phyloP scores from a whole-genome alignment of 257 asterid genomes.

The Cinchona pubescens region DNA sequence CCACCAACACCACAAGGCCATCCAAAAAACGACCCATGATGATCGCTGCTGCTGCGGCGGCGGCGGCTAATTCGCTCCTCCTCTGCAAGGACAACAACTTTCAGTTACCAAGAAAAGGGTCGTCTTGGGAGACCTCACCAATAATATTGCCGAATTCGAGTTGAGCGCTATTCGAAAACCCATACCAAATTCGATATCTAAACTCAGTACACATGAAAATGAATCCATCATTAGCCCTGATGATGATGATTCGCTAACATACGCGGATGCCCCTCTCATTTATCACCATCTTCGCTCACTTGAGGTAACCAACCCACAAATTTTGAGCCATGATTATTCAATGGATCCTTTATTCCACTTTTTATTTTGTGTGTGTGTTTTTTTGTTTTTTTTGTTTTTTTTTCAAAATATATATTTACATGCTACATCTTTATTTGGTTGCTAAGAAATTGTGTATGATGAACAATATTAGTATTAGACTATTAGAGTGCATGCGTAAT shows the following conservation, averaged over 20 bases:
- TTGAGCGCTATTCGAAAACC: constrained; percentile 22
- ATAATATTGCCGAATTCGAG: constrained; percentile 23
- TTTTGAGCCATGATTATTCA: too few relatives aligned
- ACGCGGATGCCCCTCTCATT: constrained; percentile 48
- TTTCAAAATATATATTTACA: too few relatives aligned
- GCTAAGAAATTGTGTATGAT: not conserved
- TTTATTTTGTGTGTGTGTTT: not conserved
- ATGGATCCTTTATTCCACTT: not conserved
- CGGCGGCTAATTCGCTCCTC: too few relatives aligned
- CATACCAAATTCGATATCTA: constrained; percentile 19
- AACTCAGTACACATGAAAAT: constrained; percentile 8
- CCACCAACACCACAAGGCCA: constrained; percentile 14
- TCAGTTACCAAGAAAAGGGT: constrained; percentile 48
- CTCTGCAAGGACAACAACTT: constrained; percentile 20
- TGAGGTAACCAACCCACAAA: constrained; percentile 46
- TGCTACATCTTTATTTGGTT: not conserved
- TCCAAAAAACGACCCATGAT: constrained; percentile 40
- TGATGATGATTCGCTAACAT: constrained; percentile 29
- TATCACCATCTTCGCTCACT: constrained; percentile 62
- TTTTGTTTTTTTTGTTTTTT: not conserved
- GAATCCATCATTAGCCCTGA: constrained; percentile 31
- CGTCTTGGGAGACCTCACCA: constrained; percentile 66
- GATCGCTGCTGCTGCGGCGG: constrained; percentile 6
- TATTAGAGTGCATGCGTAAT: too few relatives aligned
- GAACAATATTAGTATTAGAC: too few relatives aligned